Evolutionary conservation across 2,329 filamentous ascomycete species (phyloP).

Genomic region (Aureobasidium melanogenum): DNA sequence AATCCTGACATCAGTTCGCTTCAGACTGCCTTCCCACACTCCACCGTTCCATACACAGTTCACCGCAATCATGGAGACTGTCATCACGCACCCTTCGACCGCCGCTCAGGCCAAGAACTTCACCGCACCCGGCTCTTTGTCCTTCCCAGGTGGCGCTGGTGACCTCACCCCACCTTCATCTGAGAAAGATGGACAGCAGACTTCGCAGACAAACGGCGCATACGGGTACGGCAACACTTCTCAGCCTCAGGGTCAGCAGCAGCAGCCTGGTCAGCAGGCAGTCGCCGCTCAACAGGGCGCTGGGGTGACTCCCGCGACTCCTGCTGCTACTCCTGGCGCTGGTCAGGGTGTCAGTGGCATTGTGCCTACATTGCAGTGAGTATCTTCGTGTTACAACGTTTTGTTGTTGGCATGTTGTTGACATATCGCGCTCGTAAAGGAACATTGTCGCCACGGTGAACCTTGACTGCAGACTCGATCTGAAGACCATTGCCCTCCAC

Average conservation of each 20-base stretch:
- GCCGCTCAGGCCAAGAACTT: conserved; percentile 93
- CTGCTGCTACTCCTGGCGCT: conserved; percentile 82
- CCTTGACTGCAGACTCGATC: conserved; percentile 89
- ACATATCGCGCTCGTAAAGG: conserved; percentile 50
- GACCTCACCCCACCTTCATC: conserved; percentile 74
- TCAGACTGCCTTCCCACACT: conserved; percentile 17
- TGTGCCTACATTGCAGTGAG: conserved; percentile 93
- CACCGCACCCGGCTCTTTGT: conserved; percentile 83
- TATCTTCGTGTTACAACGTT: conserved; percentile 42
- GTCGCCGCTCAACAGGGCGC: conserved; percentile 45
- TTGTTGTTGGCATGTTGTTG: conserved; percentile 19
- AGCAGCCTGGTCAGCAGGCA: conserved; percentile 8
- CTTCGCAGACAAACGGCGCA: conserved; percentile 39
- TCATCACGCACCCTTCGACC: conserved; percentile 85
- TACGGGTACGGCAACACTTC: conserved; percentile 41
- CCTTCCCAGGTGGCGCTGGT: conserved; percentile 75
- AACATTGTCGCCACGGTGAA: conserved; percentile 99
- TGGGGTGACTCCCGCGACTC: conserved; percentile 81
- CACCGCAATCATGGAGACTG: conserved; percentile 61
- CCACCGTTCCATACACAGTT: conserved; percentile 20
- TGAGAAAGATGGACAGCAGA: conserved; percentile 54
- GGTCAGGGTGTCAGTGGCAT: conserved; percentile 77
- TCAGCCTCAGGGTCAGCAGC: conserved; percentile 44
- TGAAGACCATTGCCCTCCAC: conserved; percentile 98
- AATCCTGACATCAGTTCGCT: conserved; percentile 9